phyloP scores from a whole-genome alignment of 768 basidiomycete species.

The Mycena kentingensis region DNA sequence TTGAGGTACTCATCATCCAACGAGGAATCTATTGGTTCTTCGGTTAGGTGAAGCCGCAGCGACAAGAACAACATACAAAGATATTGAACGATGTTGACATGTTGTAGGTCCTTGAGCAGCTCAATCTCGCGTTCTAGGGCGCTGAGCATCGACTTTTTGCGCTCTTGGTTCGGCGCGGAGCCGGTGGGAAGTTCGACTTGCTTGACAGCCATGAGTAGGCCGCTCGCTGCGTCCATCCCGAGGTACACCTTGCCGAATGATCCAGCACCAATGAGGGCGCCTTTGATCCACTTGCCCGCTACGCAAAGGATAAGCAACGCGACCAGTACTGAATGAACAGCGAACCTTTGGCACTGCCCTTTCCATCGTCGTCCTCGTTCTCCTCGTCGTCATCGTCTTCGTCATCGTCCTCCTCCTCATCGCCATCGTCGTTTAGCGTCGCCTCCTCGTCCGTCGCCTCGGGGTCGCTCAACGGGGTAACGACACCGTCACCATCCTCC shows the following conservation, averaged over 20 bases:
- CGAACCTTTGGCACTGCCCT: slow-evolving; percentile 49
- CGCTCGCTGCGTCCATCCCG: slow-evolving; percentile 90
- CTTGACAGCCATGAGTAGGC: slow-evolving; percentile 95
- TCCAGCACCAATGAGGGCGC: slow-evolving; percentile 91
- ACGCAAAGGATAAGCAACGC: slow-evolving; percentile 21
- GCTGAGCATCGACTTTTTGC: slow-evolving; percentile 90
- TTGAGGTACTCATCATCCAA: slow-evolving; percentile 89
- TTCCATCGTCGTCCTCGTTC: slow-evolving; percentile 45
- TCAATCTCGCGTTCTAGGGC: slow-evolving; percentile 94
- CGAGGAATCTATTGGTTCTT: slow-evolving; percentile 72
- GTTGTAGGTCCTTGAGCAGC: slow-evolving; percentile 87
- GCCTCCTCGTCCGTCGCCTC: slow-evolving; percentile 35
- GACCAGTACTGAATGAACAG: neutral
- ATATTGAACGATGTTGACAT: slow-evolving; percentile 97
- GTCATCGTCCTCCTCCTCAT: slow-evolving; percentile 49
- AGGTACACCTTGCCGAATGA: slow-evolving; percentile 96
- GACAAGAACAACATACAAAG: slow-evolving; percentile 63
- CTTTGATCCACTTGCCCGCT: slow-evolving; percentile 96
- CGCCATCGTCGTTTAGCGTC: slow-evolving; percentile 28
- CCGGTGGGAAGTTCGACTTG: slow-evolving; percentile 92
- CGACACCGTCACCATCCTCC: slow-evolving; percentile 41
- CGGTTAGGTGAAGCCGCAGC: neutral
- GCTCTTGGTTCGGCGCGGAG: slow-evolving; percentile 83
- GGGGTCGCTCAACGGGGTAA: slow-evolving; percentile 36
- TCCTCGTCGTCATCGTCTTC: slow-evolving; percentile 53